A percentile compares a stretch with the other conserved stretches of the same genome.
These are phyloP conservation scores for Cutaneotrichosporon spelunceum DNA, from an alignment of 1,284 basidiomycete genomes.

Conservation along the genomic window DNA sequence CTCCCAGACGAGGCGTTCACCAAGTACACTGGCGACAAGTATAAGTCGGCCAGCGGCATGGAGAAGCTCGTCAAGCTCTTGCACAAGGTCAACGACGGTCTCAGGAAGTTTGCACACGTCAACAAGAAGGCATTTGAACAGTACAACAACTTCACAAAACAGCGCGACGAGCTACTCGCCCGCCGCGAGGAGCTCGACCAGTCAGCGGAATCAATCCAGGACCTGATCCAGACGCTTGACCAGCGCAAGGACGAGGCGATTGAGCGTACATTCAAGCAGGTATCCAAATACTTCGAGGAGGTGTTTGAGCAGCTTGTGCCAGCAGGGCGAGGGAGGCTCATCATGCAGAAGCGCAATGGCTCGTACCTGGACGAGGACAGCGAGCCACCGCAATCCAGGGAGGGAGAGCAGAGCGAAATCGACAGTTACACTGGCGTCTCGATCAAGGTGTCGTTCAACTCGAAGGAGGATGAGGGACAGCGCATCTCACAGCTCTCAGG, in stretches of 20 bases:
- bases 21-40: constrained; percentile 67
- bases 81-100: constrained; percentile 80
- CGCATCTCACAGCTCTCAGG: constrained; percentile 96
- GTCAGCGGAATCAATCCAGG: constrained; percentile 83
- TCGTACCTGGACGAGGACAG: constrained; percentile 53
- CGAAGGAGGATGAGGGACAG: constrained; percentile 91
- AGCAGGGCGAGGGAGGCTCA: constrained; percentile 80
- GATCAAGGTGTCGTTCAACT: constrained; percentile 99
- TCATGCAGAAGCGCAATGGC: constrained; percentile 86
- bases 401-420: constrained; percentile 64
- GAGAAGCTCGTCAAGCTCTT: constrained; percentile 86
- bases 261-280: constrained; percentile 96
- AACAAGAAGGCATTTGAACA: constrained; percentile 99
- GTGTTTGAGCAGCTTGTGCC: constrained; percentile 98
- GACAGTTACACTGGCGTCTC: constrained; percentile 96
- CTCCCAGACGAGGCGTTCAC: constrained; percentile 96
- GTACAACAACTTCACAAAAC: constrained; percentile 95
- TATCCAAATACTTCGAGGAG: constrained; percentile 92
- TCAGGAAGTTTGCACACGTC: constrained; percentile 96
- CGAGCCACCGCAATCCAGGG: constrained; percentile 37
- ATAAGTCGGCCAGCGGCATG: constrained; percentile 57
- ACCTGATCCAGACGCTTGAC: constrained; percentile 92
- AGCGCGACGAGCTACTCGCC: constrained; percentile 82
- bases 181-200: constrained; percentile 86
- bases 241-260: constrained; percentile 98